Base-by-base conservation (phyloP, 163 green algal genomes). In the Chlorella variabilis region DNA sequence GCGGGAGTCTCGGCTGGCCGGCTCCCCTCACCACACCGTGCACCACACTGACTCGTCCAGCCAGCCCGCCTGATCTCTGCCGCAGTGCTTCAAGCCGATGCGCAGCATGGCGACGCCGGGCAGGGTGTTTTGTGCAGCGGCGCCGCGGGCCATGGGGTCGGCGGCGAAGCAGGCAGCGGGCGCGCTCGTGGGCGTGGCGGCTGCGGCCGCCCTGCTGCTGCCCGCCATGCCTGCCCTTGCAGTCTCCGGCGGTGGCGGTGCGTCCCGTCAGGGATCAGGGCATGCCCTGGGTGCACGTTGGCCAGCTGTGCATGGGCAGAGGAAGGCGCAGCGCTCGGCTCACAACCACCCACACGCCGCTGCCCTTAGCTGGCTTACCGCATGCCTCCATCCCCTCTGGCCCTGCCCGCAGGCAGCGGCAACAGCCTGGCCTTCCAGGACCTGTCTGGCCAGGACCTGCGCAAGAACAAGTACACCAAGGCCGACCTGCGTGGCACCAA, bases 401-500 rank as follows among this genome's bases (percentile, higher is more conserved):
- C n/a, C n/a, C n/a, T n/a, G n/a, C n/a, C n/a, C 25, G 73, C 56
- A 80, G 73, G 83, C 17, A 27, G 59, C 59, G 59, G 63, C 48
- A 84, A 74, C 27, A 78, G 77, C 27, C 48, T 86, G 56, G 38
- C 84, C 5, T 86, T 77, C 38, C 6, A 61, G 31, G 87, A 90
- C 77, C 63, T 89, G 6, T 84, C 62, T 39, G 86, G 85, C 4
- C 71, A 89, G 73, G 86, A 94, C 80, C 80, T 94, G 29, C 81
- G 56, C 29, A 81, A 80, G 31, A 84, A 87, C 48, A 68, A 67
- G n/a, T 85, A 83, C 65, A 67, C 56, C 33, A 90, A 90, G 65
- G 82, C 71, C 1, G 81, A 84, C 63, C 45, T 92, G 77, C 70
- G 89, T 23, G 84, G 91, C 69, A 85, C 89, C 25, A 94, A 96